Base-by-base conservation (phyloP, 1,284 basidiomycete genomes). In the Trametes polyzona region DNA sequence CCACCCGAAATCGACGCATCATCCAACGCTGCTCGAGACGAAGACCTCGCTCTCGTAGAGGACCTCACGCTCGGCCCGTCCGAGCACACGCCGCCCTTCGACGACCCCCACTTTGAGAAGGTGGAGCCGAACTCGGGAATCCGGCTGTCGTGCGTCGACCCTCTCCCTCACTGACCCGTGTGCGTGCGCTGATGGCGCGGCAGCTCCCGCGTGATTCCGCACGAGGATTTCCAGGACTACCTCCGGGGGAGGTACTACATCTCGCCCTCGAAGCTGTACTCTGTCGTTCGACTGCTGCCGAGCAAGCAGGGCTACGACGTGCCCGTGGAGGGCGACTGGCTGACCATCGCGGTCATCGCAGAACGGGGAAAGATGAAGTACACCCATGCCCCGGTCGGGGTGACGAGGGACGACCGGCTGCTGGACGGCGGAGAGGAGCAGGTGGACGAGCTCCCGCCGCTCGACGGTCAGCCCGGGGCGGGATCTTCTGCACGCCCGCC, bases 111-210 rank as follows among this genome's bases (percentile, higher is more conserved):
- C 21, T 97, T 95, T 69, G 77, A 87, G 55, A 79, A 76, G 50
- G 67, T 94, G 1, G 95, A 98, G 69, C 95, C 95, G 0, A 91
- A 96, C 73, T 95, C 93, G 32, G 84, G 87, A 3, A 95, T 96
- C 49, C 80, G 88, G 40, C 78, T 98, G n/a, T 79, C 74, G 93
- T 96, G 70, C 23, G 66, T 47, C 58, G 87, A 81, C n/a, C 50
- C n/a, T 47, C 4, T 47, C 52, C 12, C 44, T 37, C 29, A 42
- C 12, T 54, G 19, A 33, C 9, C n/a, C 55, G 49, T 42, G 26
- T 7, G 49, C 33, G 43, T 60, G 59, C 11, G 39, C n/a, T 47
- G 36, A 47, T 33, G 21, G 27, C 14, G 21, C 26, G n/a, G 17
- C 65, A 95, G 93, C 42, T 87, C 87, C 29, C 90, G 96, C 37